phyloP scores from a whole-genome alignment of 768 basidiomycete genomes.

The Amanita rubescens region DNA sequence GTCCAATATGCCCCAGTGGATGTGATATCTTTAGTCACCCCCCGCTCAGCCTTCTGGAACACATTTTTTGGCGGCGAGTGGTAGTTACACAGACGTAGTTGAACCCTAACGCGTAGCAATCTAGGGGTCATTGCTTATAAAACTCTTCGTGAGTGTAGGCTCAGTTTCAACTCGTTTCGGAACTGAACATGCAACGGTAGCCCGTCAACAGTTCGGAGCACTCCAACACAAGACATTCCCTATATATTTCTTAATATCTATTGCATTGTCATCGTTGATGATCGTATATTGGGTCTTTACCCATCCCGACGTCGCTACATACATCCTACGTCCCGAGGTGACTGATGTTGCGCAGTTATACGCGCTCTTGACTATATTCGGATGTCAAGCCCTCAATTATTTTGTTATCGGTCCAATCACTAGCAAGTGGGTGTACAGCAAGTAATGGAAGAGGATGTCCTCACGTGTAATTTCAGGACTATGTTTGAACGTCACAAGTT shows the following conservation, averaged over 20 bases:
- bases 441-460: background rate
- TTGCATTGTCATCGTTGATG: conserved; percentile 45
- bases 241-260: conserved; percentile 60
- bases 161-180: background rate
- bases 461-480: conserved; percentile 33
- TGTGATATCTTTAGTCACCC: background rate
- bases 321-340: conserved; percentile 37
- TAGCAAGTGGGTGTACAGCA: conserved; percentile 42
- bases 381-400: conserved; percentile 53
- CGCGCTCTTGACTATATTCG: conserved; percentile 37
- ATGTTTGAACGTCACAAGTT: conserved; percentile 68
- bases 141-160: conserved; percentile 41
- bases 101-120: background rate
- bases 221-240: conserved; percentile 74
- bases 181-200: conserved; percentile 21
- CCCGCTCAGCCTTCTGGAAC: conserved; percentile 46
- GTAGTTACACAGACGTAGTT: background rate
- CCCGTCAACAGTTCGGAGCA: conserved; percentile 63
- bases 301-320: conserved; percentile 47
- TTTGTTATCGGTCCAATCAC: conserved; percentile 68
- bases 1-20: conserved; percentile 18
- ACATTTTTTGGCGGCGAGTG: conserved; percentile 56
- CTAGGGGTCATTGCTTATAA: conserved; percentile 55
- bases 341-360: conserved; percentile 65
- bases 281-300: conserved; percentile 50